These are phyloP conservation scores for Aspergillus tamarii DNA, from an alignment of 2,329 filamentous ascomycete species.

Conservation along the genomic window DNA sequence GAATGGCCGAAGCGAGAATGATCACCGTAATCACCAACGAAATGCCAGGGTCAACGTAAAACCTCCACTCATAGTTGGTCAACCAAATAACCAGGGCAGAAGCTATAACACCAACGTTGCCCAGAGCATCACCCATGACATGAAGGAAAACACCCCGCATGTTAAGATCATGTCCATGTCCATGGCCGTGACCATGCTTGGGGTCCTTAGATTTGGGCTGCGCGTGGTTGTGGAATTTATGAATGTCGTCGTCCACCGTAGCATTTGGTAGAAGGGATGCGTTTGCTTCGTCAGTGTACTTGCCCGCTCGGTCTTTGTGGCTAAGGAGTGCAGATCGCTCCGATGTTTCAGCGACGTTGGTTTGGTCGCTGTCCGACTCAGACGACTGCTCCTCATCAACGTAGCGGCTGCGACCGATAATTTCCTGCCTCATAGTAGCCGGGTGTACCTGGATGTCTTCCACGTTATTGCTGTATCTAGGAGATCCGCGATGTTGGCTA, in stretches of 20 bases:
- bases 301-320: slow-evolving; percentile 45
- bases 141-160: slow-evolving; percentile 78
- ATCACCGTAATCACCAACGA: slow-evolving; percentile 90
- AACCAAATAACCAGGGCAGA: slow-evolving; percentile 90
- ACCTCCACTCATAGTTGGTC: slow-evolving; percentile 76
- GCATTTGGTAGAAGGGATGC: slow-evolving; percentile 17
- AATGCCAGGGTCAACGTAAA: slow-evolving; percentile 88
- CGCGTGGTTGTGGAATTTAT: slow-evolving; percentile 76
- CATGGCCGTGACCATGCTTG: slow-evolving; percentile 47
- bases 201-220: slow-evolving; percentile 68
- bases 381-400: slow-evolving; percentile 59
- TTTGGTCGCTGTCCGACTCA: slow-evolving; percentile 60
- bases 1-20: slow-evolving; percentile 59
- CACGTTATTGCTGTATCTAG: slow-evolving; percentile 58
- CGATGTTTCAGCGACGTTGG: slow-evolving; percentile 54
- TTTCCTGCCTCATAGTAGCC: slow-evolving; percentile 86
- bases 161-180: slow-evolving; percentile 69
- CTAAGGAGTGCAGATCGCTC: slow-evolving; percentile 44
- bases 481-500: slow-evolving; percentile 30
- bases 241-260: slow-evolving; percentile 46
- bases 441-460: slow-evolving; percentile 82
- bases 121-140: slow-evolving; percentile 55
- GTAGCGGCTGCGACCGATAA: slow-evolving; percentile 73
- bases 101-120: slow-evolving; percentile 52
- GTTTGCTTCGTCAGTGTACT: slow-evolving; percentile 37